Percentiles rank a stretch among this genome's conserved stretches.
These are phyloP conservation scores for Juglanconis oblonga DNA, from an alignment of 2,329 filamentous ascomycete genomes.

Conservation along the genomic window DNA sequence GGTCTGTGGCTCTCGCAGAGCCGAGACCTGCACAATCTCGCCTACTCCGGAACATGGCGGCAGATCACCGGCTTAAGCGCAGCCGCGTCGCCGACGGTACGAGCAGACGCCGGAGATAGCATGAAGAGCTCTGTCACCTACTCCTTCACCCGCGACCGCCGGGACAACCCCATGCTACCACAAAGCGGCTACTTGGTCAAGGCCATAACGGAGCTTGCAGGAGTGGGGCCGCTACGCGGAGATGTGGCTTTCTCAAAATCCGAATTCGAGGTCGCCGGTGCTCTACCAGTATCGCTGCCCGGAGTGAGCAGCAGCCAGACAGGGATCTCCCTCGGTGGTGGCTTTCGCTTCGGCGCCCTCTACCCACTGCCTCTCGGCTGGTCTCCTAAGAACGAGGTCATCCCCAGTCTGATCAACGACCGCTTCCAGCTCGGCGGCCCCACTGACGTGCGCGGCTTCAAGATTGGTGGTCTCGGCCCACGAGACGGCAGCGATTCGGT, in stretches of 20 bases:
- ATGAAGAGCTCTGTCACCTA: slow-evolving; percentile 87
- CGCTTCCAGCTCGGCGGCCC: slow-evolving; percentile 93
- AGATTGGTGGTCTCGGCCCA: slow-evolving; percentile 82
- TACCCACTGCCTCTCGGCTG: slow-evolving; percentile 73
- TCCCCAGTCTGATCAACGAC: slow-evolving; percentile 82
- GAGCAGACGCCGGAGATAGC: slow-evolving; percentile 82
- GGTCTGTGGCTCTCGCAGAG: slow-evolving; percentile 68
- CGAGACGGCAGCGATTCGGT: slow-evolving; percentile 82
- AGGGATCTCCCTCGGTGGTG: slow-evolving; percentile 78
- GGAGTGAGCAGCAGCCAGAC: slow-evolving; percentile 61
- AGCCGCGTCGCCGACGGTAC: slow-evolving; percentile 76
- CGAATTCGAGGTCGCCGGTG: slow-evolving; percentile 79
- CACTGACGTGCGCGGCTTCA: slow-evolving; percentile 91
- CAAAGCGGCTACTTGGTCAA: slow-evolving; percentile 78
- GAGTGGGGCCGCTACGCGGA: slow-evolving; percentile 76
- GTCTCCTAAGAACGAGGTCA: slow-evolving; percentile 46
- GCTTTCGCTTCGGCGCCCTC: slow-evolving; percentile 76
- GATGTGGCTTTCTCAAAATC: slow-evolving; percentile 93
- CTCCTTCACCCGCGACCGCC: slow-evolving; percentile 73
- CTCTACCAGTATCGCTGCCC: slow-evolving; percentile 70
- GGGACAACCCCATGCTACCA: slow-evolving; percentile 83
- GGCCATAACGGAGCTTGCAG: slow-evolving; percentile 78
- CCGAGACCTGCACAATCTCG: slow-evolving; percentile 71
- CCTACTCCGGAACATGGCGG: slow-evolving; percentile 81
- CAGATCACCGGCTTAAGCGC: slow-evolving; percentile 78